Conservation (phyloP, 2,329 filamentous ascomycete species). For the Ustulina deusta region DNA sequence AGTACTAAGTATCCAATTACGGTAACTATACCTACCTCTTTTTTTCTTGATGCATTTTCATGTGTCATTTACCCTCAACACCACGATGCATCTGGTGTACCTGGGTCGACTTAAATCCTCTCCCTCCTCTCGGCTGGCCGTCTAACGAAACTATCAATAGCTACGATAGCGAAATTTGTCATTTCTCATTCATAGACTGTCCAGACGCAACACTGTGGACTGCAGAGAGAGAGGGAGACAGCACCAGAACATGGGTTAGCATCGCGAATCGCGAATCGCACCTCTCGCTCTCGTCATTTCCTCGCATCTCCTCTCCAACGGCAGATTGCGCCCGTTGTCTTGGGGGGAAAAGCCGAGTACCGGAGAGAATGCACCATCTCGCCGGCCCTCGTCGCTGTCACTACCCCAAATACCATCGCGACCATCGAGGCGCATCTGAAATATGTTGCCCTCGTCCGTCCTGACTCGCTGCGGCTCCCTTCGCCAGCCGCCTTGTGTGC, state of each 20-base stretch:
- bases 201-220: constrained; percentile 1
- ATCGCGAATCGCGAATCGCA: constrained; percentile 8
- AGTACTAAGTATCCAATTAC: too few species aligned
- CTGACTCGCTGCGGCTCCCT: constrained; percentile 7
- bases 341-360: neutral
- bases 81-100: neutral
- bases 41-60: neutral
- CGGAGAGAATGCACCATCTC: constrained; percentile 33
- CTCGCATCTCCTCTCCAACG: neutral
- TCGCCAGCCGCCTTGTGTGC: constrained; percentile 16
- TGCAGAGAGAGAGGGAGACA: constrained; percentile 1
- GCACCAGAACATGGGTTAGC: constrained; percentile 34
- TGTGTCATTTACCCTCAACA: neutral
- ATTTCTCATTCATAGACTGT: too few species aligned
- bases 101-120: neutral
- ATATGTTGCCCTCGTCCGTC: constrained; percentile 28
- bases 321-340: neutral
- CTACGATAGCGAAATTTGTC: neutral
- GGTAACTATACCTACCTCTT: too few species aligned
- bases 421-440: constrained; percentile 12
- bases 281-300: neutral
- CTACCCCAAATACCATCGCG: neutral
- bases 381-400: constrained; percentile 10
- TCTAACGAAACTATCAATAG: neutral
- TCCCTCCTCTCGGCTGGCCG: neutral